Percentiles rank a stretch among this genome's conserved stretches.
phyloP scores from a whole-genome alignment of 805 yeast species.

The Pichia eremophila region DNA sequence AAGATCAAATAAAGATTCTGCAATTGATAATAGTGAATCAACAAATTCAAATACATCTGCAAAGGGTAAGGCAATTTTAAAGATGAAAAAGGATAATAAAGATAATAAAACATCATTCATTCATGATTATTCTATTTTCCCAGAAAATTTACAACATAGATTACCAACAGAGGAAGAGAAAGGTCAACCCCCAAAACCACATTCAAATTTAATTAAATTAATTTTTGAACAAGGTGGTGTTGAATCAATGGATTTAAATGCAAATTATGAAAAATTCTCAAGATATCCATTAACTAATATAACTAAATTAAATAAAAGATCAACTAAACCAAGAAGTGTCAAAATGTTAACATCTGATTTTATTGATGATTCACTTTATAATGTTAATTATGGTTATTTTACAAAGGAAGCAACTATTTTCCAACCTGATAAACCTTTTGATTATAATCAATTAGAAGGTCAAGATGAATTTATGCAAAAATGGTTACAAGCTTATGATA shows the following conservation, averaged over 20 bases:
- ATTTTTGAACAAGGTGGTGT: constrained; percentile 29
- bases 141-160: constrained; percentile 22
- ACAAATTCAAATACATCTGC: constrained; percentile 1
- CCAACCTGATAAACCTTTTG: constrained; percentile 56
- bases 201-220: constrained; percentile 17
- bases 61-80: constrained; percentile 9
- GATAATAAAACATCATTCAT: constrained; percentile 15
- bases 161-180: constrained; percentile 19
- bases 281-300: constrained; percentile 35
- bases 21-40: neutral
- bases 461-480: constrained; percentile 60
- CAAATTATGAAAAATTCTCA: constrained; percentile 28
- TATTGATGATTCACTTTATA: constrained; percentile 77
- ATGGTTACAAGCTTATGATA: constrained; percentile 57
- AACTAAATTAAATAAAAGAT: constrained; percentile 27
- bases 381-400: constrained; percentile 77
- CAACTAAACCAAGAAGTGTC: constrained; percentile 46
- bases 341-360: constrained; percentile 73
- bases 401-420: constrained; percentile 70
- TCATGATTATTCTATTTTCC: constrained; percentile 28
- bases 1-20: neutral
- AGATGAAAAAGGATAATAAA: constrained; percentile 7
- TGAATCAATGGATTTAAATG: constrained; percentile 25
- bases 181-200: constrained; percentile 12
- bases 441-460: constrained; percentile 46